These are phyloP conservation scores for Chondrostereum purpureum DNA, from an alignment of 1,284 basidiomycete species.

Conservation along the genomic window DNA sequence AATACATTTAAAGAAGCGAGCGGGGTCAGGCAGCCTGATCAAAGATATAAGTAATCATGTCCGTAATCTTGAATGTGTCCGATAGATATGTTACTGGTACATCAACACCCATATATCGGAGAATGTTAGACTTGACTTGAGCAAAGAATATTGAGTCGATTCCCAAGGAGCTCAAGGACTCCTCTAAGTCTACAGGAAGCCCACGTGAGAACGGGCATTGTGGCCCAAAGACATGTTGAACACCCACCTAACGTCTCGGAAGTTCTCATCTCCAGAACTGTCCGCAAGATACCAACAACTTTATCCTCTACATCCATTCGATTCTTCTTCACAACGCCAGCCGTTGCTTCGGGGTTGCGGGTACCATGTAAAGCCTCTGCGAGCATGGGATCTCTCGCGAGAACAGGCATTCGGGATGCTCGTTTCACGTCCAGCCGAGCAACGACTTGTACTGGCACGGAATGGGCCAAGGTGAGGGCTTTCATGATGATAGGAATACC, in stretches of 20 bases:
- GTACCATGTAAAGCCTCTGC: constrained; percentile 12
- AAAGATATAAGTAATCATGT: constrained; percentile 3
- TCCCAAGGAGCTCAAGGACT: constrained; percentile 21
- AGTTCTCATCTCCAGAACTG: constrained; percentile 19
- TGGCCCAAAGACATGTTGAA: no score
- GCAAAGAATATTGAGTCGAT: constrained; percentile 26
- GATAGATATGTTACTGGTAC: constrained; percentile 24
- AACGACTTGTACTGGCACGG: constrained; percentile 18
- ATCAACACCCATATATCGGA: constrained; percentile 23
- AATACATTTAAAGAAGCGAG: no score
- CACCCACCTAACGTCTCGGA: constrained; percentile 21
- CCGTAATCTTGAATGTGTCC: constrained; percentile 11
- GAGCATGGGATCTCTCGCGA: constrained; percentile 20
- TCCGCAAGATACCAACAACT: constrained; percentile 17
- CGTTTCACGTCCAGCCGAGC: constrained; percentile 18
- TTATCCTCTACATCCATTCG: constrained; percentile 13
- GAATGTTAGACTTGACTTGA: constrained; percentile 22
- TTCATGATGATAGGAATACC: constrained; percentile 23
- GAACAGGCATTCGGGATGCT: constrained; percentile 14
- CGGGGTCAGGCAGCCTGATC: background rate
- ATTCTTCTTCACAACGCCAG: constrained; percentile 11
- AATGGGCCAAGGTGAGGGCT: constrained; percentile 16
- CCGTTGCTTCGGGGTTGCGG: no score
- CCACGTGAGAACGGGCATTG: background rate
- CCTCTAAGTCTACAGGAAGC: constrained; percentile 20